phyloP scores from a whole-genome alignment of 768 basidiomycete species.

The Suillus weaverae region DNA sequence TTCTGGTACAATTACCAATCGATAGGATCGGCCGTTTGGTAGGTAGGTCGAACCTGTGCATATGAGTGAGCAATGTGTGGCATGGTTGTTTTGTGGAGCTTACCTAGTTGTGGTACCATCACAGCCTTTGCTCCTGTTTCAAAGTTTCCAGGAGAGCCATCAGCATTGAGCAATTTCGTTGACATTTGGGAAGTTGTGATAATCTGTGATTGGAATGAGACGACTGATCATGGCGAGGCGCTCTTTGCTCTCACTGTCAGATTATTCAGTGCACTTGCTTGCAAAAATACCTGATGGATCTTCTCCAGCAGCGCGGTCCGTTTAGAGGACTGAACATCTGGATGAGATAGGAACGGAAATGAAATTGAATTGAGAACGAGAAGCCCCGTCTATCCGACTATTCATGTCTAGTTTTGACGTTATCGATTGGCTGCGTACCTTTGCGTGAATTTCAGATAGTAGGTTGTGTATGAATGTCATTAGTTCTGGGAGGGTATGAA shows the following conservation, averaged over 20 bases:
- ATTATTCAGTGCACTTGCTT: conserved; percentile 45
- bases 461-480: conserved; percentile 60
- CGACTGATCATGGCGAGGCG: conserved; percentile 3
- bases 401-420: not conserved
- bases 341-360: conserved; percentile 59
- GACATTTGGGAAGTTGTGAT: conserved; percentile 68
- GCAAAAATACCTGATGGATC: conserved; percentile 53
- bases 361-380: conserved; percentile 69
- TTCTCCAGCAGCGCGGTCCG: conserved; percentile 47
- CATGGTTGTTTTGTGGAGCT: not conserved
- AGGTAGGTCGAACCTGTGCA: conserved; percentile 38
- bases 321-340: conserved; percentile 38
- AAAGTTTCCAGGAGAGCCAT: conserved; percentile 66
- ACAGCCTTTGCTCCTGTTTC: conserved; percentile 62
- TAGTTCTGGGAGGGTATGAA: conserved; percentile 53
- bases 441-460: conserved; percentile 45
- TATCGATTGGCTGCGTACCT: conserved; percentile 38
- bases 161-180: conserved; percentile 62
- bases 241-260: conserved; percentile 44
- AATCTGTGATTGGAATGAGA: conserved; percentile 34
- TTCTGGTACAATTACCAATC: conserved; percentile 43
- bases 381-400: conserved; percentile 46
- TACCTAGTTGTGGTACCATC: conserved; percentile 68
- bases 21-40: conserved; percentile 44
- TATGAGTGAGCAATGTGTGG: not conserved